Conservation (phyloP, 345 rosid species). For the Lumnitzera racemosa region DNA sequence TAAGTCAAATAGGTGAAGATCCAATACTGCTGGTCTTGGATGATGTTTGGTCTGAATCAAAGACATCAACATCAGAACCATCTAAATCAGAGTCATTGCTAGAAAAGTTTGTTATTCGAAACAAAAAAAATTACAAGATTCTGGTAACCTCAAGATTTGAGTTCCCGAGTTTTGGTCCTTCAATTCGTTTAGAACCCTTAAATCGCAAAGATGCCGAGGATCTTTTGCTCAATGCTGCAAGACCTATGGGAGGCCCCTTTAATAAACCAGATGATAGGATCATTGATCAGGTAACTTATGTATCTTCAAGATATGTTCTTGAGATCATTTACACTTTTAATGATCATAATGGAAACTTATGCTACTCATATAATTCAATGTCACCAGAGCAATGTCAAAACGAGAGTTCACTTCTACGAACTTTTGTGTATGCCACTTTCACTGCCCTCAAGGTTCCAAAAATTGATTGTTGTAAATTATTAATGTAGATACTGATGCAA, state of each 20-base stretch:
- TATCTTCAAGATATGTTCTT: no score
- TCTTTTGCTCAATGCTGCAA: conserved; percentile 12
- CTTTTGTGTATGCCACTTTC: no score
- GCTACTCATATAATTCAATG: neutral
- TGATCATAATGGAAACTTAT: neutral
- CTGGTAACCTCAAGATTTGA: conserved; percentile 17
- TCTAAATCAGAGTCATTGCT: conserved; percentile 10
- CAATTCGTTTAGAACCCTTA: conserved; percentile 7
- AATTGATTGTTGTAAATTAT: neutral
- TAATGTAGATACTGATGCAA: conserved; percentile 34
- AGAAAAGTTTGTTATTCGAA: conserved; percentile 1
- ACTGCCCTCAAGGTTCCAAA: neutral
- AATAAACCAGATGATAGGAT: conserved; percentile 17
- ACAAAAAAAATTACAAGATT: conserved; percentile 13
- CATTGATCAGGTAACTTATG: conserved; percentile 25
- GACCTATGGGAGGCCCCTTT: neutral
- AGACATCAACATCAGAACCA: no score
- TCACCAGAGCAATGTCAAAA: neutral
- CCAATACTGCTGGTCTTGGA: conserved; percentile 19
- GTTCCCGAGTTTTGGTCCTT: conserved; percentile 10
- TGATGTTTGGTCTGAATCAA: conserved; percentile 12
- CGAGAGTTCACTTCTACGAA: no score
- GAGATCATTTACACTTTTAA: no score
- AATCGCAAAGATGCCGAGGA: conserved; percentile 10
- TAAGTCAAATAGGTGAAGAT: neutral